phyloP scores from a whole-genome alignment of 345 rosid genomes.

The Linum usitatissimum region DNA sequence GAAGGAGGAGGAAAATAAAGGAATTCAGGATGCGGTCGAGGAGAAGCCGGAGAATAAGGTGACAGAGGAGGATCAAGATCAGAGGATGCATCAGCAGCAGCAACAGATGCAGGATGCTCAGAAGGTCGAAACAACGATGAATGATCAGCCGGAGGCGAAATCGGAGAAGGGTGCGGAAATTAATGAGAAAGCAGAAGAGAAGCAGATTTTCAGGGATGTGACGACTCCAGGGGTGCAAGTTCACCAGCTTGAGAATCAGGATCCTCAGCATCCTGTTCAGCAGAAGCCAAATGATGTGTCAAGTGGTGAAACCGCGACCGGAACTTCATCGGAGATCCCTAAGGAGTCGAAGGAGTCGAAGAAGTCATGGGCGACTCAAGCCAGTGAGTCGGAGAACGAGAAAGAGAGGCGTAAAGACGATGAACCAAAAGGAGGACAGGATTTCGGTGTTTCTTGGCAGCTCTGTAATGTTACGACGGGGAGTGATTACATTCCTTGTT shows the following conservation, averaged over 20 bases:
- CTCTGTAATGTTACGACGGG: slow-evolving; percentile 73
- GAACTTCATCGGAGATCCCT: slow-evolving; percentile 43
- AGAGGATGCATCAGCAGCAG: slow-evolving; percentile 13
- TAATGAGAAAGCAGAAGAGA: slow-evolving; percentile 7
- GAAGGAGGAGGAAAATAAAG: slow-evolving; percentile 38
- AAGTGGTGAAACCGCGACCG: not conserved
- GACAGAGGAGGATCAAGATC: slow-evolving; percentile 18
- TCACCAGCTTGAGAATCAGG: not conserved
- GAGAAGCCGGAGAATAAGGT: slow-evolving; percentile 21
- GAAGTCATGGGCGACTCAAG: slow-evolving; percentile 22
- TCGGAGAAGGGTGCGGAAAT: not conserved
- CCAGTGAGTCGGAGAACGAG: slow-evolving; percentile 18
- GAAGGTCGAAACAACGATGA: not conserved
- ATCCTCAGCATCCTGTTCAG: slow-evolving; percentile 2
- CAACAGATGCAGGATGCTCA: not conserved
- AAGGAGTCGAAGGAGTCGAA: slow-evolving; percentile 26
- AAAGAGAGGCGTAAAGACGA: slow-evolving; percentile 22
- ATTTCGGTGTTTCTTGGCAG: slow-evolving; percentile 7
- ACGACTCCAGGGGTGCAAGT: not conserved
- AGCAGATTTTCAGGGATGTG: slow-evolving; percentile 3
- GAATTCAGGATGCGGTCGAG: slow-evolving; percentile 14
- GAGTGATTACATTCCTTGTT: slow-evolving; percentile 82
- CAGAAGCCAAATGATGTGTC: slow-evolving; percentile 13
- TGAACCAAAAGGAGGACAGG: slow-evolving; percentile 6
- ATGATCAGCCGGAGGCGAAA: not conserved